A percentile compares a stretch with the other conserved stretches of the same genome.
phyloP scores from a whole-genome alignment of 345 rosid genomes.

The Citropsis articulata region DNA sequence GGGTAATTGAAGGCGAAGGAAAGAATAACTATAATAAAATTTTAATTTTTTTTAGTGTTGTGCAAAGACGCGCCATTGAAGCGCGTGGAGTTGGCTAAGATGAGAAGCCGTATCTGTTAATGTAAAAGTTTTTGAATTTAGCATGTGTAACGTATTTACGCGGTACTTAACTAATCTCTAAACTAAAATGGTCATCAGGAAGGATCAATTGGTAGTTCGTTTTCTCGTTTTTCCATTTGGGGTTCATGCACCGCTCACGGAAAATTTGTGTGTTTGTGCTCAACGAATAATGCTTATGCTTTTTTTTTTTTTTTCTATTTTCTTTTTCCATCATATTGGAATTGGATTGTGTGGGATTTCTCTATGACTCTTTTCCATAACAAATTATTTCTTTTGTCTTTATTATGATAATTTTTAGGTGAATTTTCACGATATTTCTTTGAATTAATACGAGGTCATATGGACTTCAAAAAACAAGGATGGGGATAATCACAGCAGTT shows the following conservation, averaged over 20 bases:
- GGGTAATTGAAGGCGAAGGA: neutral
- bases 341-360: too few relatives aligned
- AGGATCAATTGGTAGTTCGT: neutral
- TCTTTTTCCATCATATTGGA: too few relatives aligned
- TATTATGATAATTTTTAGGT: neutral
- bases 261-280: neutral
- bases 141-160: conserved; percentile 19
- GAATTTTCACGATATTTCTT: neutral
- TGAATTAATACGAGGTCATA: neutral
- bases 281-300: neutral
- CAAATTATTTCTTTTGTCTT: neutral
- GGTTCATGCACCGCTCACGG: neutral
- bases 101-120: neutral
- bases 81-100: conserved; percentile 3
- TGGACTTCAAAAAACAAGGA: neutral
- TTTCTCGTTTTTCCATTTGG: neutral
- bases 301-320: too few relatives aligned
- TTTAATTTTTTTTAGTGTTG: neutral
- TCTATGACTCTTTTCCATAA: neutral
- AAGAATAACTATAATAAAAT: neutral
- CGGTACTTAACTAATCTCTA: conserved; percentile 1
- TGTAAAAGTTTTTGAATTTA: neutral
- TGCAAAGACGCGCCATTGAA: conserved; percentile 6
- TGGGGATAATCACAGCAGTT: neutral
- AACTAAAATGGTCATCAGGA: neutral